phyloP scores from a whole-genome alignment of 805 yeast genomes.

The Maudiozyma barnettii region DNA sequence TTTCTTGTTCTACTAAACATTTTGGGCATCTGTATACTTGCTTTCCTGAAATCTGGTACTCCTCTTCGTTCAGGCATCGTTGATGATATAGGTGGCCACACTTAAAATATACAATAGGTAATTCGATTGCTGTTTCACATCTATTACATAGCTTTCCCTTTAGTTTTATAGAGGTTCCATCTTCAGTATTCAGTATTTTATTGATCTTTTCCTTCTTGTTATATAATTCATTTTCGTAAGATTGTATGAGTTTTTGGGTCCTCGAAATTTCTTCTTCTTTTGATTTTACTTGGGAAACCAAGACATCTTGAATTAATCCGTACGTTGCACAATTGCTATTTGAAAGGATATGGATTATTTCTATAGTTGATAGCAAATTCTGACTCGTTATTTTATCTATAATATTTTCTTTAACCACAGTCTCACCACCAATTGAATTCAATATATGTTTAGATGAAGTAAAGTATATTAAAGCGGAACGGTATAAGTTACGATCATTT shows the following conservation, averaged over 20 bases:
- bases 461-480: conserved; percentile 53
- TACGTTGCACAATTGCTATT: conserved; percentile 53
- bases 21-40: conserved; percentile 51
- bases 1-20: conserved; percentile 65
- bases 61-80: conserved; percentile 54
- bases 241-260: conserved; percentile 53
- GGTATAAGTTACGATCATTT: conserved; percentile 54
- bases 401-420: conserved; percentile 36
- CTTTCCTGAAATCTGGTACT: conserved; percentile 10
- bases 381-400: conserved; percentile 43
- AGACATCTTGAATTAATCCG: conserved; percentile 61
- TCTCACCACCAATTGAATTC: conserved; percentile 41
- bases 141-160: conserved; percentile 57
- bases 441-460: conserved; percentile 46
- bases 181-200: conserved; percentile 31
- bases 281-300: conserved; percentile 49
- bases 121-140: conserved; percentile 57
- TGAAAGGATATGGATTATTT: conserved; percentile 61
- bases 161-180: conserved; percentile 35
- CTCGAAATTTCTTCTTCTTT: conserved; percentile 60
- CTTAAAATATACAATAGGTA: conserved; percentile 74
- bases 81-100: conserved; percentile 85
- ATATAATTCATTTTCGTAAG: conserved; percentile 59
- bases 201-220: conserved; percentile 46
- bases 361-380: conserved; percentile 60